Conservation (phyloP, 805 yeast genomes). For the Kazachstania bromeliacearum region DNA sequence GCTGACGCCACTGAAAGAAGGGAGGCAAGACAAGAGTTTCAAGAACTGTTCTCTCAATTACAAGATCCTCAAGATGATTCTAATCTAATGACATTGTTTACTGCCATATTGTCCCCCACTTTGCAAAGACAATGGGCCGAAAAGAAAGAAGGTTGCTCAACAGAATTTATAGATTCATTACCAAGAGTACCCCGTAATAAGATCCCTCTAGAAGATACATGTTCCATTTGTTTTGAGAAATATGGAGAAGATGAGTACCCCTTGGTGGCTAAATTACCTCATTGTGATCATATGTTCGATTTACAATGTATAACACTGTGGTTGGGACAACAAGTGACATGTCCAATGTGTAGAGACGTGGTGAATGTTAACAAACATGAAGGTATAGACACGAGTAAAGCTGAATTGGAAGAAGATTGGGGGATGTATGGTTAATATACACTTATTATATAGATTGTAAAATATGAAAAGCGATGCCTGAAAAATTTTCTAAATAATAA, state of each 20-base stretch:
- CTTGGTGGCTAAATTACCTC: constrained; percentile 62
- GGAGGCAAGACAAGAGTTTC: constrained; percentile 16
- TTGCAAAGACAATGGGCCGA: constrained; percentile 21
- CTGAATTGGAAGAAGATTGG: constrained; percentile 61
- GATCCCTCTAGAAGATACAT: constrained; percentile 43
- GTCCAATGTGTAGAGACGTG: constrained; percentile 81
- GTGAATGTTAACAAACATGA: constrained; percentile 40
- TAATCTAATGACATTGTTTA: constrained; percentile 9
- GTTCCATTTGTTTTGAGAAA: constrained; percentile 77
- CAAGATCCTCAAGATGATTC: constrained; percentile 10
- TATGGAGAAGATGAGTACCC: constrained; percentile 70
- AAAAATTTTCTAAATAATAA: not conserved
- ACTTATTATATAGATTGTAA: not conserved
- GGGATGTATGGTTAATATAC: constrained; percentile 59
- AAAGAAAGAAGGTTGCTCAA: constrained; percentile 47
- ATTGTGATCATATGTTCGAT: constrained; percentile 77
- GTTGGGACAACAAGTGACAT: constrained; percentile 63
- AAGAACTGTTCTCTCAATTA: constrained; percentile 11
- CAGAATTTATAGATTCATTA: constrained; percentile 62
- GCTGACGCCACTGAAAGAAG: constrained; percentile 12
- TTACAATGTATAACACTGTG: constrained; percentile 87
- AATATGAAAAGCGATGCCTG: not conserved
- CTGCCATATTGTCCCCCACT: constrained; percentile 15
- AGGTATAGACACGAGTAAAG: constrained; percentile 38
- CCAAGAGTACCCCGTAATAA: constrained; percentile 54